phyloP scores from a whole-genome alignment of 768 basidiomycete species.

The Boletus sp. region DNA sequence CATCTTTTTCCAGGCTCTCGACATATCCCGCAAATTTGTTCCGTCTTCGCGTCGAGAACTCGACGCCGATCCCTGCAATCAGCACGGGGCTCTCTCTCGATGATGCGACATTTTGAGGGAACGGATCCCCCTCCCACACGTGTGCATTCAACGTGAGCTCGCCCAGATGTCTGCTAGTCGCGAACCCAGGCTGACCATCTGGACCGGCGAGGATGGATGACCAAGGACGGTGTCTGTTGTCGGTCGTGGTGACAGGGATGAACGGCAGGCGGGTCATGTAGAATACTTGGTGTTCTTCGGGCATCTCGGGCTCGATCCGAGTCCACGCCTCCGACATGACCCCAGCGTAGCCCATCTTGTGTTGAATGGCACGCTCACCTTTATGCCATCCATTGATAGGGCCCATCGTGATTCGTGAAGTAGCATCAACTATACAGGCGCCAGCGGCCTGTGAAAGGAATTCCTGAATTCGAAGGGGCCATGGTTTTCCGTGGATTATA shows the following conservation, averaged over 20 bases:
- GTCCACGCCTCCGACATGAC: constrained; percentile 39
- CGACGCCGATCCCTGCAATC: constrained; percentile 61
- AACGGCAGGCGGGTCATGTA: constrained; percentile 51
- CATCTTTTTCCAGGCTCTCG: constrained; percentile 31
- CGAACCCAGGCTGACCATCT: constrained; percentile 47
- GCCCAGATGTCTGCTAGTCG: constrained; percentile 35
- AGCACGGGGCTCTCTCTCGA: constrained; percentile 25
- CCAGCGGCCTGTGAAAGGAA: too few relatives aligned
- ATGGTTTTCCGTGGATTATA: too few relatives aligned
- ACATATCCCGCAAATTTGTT: constrained; percentile 64
- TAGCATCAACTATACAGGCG: too few relatives aligned
- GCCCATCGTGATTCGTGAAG: constrained; percentile 15
- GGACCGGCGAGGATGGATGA: constrained; percentile 49
- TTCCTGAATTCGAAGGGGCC: too few relatives aligned
- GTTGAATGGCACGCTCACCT: constrained; percentile 52
- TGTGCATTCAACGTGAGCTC: constrained; percentile 38
- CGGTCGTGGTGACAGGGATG: constrained; percentile 56
- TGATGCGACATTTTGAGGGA: constrained; percentile 36
- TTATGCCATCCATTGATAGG: constrained; percentile 38
- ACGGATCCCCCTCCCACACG: constrained; percentile 58
- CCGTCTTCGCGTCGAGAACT: constrained; percentile 55
- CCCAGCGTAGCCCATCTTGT: constrained; percentile 42
- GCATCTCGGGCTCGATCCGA: constrained; percentile 45
- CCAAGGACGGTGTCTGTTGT: constrained; percentile 54
- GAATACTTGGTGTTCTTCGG: constrained; percentile 49